A percentile compares a stretch with the other conserved stretches of the same genome.
Conservation (phyloP, 1,284 basidiomycete species). For the Ceratobasidium sp. region DNA sequence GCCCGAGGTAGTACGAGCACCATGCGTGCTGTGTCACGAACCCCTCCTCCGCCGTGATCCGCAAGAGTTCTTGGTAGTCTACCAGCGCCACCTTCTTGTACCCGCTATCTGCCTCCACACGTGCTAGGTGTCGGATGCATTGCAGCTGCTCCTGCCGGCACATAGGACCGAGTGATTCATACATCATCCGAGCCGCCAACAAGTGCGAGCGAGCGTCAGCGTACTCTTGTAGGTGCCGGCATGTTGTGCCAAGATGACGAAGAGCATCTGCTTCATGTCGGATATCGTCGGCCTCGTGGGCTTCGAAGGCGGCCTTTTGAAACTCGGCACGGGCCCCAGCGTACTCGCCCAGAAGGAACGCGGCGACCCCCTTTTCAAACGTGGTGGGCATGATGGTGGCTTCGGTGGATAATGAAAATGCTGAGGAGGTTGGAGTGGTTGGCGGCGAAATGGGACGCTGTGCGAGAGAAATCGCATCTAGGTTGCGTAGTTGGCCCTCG, state of each 20-base stretch:
- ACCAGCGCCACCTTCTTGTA: not conserved
- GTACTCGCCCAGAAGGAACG: constrained; percentile 15
- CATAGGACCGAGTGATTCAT: constrained; percentile 15
- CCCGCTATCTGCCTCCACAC: constrained; percentile 22
- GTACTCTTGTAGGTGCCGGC: constrained; percentile 24
- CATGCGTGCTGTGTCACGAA: constrained; percentile 19
- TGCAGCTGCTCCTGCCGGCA: constrained; percentile 17
- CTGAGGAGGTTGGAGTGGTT: constrained; percentile 2
- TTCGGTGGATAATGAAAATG: not conserved
- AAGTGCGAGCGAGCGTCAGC: constrained; percentile 23
- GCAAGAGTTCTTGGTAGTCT: constrained; percentile 4
- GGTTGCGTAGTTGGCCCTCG: not conserved
- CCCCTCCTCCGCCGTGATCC: constrained; percentile 5
- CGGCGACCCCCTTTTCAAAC: constrained; percentile 24
- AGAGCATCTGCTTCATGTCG: constrained; percentile 32
- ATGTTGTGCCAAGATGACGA: constrained; percentile 17
- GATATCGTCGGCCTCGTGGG: constrained; percentile 2
- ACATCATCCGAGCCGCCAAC: constrained; percentile 7
- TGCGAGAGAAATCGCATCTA: not conserved
- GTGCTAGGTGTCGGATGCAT: constrained; percentile 33
- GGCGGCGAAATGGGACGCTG: not conserved
- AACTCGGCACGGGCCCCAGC: constrained; percentile 5
- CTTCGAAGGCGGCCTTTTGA: constrained; percentile 2
- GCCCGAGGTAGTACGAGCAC: constrained; percentile 37
- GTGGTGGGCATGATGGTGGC: constrained; percentile 1